Percentiles rank a stretch among this genome's conserved stretches.
Evolutionary conservation across 495 filamentous ascomycete species (phyloP).

Genomic region (Poronia punctata): DNA sequence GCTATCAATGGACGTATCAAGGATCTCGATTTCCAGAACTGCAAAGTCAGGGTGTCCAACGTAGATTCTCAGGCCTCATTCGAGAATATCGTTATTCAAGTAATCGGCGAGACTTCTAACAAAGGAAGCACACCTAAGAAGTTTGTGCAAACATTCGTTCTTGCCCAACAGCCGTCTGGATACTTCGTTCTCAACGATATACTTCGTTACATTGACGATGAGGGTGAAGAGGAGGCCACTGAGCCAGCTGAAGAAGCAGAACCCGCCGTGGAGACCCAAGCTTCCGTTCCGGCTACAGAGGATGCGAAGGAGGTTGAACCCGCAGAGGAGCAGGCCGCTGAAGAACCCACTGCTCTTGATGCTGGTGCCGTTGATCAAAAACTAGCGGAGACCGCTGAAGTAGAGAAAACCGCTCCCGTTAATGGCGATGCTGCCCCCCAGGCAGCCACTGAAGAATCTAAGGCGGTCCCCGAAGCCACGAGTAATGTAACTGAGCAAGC

Average conservation of each 20-base stretch:
- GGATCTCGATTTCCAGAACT: conserved; percentile 87
- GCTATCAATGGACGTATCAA: conserved; percentile 91
- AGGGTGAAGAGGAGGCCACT: conserved; percentile 52
- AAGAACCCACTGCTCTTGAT: conserved; percentile 35
- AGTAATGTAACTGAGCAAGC: conserved; percentile 43
- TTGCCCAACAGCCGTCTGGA: conserved; percentile 90
- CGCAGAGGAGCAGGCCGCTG: conserved; percentile 24
- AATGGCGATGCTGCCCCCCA: conserved; percentile 32
- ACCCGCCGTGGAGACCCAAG: conserved; percentile 39
- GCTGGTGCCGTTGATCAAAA: conserved; percentile 42
- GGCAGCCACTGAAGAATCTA: conserved; percentile 39
- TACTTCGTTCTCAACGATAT: conserved; percentile 99
- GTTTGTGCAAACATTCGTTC: conserved; percentile 96
- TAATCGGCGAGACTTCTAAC: conserved; percentile 96
- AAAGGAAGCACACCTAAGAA: conserved; percentile 83
- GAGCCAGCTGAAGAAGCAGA: conserved; percentile 38
- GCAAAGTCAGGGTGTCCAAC: conserved; percentile 96
- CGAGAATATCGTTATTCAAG: conserved; percentile 89
- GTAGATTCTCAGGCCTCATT: conserved; percentile 93
- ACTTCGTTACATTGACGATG: conserved; percentile 84
- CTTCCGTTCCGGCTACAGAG: conserved; percentile 34
- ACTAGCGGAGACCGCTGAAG: conserved; percentile 35
- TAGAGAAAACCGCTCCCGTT: conserved; percentile 26
- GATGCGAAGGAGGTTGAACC: conserved; percentile 32
- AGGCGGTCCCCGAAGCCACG: conserved; percentile 40